Evolutionary conservation across 345 rosid species (phyloP).

Genomic region (Heritiera littoralis): DNA sequence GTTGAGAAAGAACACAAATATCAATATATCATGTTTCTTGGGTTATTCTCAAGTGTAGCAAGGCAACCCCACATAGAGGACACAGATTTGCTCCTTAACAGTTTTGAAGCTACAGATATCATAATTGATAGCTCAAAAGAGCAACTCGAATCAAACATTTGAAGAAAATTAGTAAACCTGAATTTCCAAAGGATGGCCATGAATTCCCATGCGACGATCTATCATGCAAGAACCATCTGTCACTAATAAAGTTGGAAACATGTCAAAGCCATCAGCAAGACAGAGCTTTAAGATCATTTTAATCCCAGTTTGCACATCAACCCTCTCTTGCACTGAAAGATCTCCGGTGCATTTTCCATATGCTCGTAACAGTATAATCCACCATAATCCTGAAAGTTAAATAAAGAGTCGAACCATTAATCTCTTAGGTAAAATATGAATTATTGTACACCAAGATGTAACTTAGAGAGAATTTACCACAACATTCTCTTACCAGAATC

Average conservation of each 20-base stretch:
- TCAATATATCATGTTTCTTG: background rate
- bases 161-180: constrained; percentile 50
- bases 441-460: background rate
- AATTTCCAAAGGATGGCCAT: constrained; percentile 94
- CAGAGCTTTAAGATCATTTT: constrained; percentile 87
- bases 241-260: constrained; percentile 91
- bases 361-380: constrained; percentile 89
- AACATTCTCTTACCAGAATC: constrained; percentile 65
- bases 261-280: constrained; percentile 96
- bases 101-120: constrained; percentile 4
- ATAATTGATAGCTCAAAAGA: constrained; percentile 13
- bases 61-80: background rate
- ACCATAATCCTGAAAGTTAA: constrained; percentile 69
- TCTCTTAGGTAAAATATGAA: background rate
- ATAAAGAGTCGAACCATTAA: constrained; percentile 8
- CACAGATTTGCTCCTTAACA: background rate
- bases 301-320: constrained; percentile 95
- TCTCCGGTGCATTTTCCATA: constrained; percentile 93
- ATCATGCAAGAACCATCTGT: constrained; percentile 99
- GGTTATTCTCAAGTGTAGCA: background rate
- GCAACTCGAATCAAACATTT: constrained; percentile 12
- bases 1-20: constrained; percentile 5
- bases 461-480: background rate
- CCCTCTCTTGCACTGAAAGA: constrained; percentile 81
- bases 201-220: constrained; percentile 98